Evolutionary conservation across 352 stramenopile species (phyloP).

Genomic region (Globisporangium barbulae): DNA sequence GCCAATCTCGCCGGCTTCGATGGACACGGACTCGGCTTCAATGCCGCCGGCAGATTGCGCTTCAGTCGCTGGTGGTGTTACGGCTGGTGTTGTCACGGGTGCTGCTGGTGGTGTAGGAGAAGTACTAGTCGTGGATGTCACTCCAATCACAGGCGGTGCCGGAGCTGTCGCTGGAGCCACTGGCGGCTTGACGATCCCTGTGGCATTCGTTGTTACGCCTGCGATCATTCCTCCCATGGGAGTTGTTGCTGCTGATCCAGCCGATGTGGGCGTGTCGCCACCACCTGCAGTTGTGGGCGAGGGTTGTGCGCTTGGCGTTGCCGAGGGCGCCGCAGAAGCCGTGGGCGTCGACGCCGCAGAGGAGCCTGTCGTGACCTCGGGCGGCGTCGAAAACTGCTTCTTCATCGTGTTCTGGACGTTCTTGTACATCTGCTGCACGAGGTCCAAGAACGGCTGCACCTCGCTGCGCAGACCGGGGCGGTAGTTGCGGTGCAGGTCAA

Average conservation of each 20-base stretch:
- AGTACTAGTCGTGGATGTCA: background rate
- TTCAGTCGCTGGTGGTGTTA: conserved; percentile 16
- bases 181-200: conserved; percentile 12
- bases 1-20: conserved; percentile 16
- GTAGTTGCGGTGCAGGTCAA: conserved; percentile 97
- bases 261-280: background rate
- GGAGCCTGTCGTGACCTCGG: conserved; percentile 22
- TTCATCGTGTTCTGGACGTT: conserved; percentile 80
- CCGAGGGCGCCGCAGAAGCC: background rate
- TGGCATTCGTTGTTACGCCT: conserved; percentile 4
- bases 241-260: background rate
- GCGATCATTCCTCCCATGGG: background rate
- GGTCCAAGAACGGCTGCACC: conserved; percentile 87
- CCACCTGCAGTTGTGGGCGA: conserved; percentile 1
- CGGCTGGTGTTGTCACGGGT: conserved; percentile 16
- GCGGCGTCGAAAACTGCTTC: conserved; percentile 76
- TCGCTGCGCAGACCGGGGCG: conserved; percentile 86
- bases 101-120: background rate
- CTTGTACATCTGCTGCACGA: conserved; percentile 91
- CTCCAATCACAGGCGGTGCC: conserved; percentile 10
- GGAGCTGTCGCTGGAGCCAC: conserved; percentile 3
- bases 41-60: conserved; percentile 3
- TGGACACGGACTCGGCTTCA: conserved; percentile 16
- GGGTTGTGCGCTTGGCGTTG: conserved; percentile 6
- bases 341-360: background rate